Evolutionary conservation across 2,329 filamentous ascomycete genomes (phyloP).

Genomic region (Metarhizium anisopliae): DNA sequence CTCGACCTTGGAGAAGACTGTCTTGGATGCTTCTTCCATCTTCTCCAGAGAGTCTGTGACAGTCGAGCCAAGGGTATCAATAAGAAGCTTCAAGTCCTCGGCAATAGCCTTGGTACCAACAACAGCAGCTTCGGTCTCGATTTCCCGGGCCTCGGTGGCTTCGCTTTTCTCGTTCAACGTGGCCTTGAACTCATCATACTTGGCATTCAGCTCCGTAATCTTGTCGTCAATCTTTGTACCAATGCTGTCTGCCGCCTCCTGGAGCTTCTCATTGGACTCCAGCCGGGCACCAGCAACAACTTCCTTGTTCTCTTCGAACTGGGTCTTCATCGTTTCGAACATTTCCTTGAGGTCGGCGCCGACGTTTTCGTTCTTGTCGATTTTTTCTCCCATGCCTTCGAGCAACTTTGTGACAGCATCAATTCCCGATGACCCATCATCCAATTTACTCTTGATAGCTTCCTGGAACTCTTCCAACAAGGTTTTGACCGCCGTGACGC

Average conservation of each 20-base stretch:
- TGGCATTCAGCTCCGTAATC: slow-evolving; percentile 69
- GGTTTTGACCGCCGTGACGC: slow-evolving; percentile 68
- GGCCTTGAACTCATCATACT: slow-evolving; percentile 79
- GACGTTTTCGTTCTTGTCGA: slow-evolving; percentile 47
- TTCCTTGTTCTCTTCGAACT: slow-evolving; percentile 80
- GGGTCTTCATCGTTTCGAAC: slow-evolving; percentile 66
- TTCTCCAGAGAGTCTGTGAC: slow-evolving; percentile 79
- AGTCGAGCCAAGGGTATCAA: slow-evolving; percentile 74
- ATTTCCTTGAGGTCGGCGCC: slow-evolving; percentile 61
- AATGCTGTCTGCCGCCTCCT: slow-evolving; percentile 45
- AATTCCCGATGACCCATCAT: slow-evolving; percentile 63
- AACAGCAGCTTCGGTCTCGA: slow-evolving; percentile 64
- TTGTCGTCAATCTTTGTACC: slow-evolving; percentile 52
- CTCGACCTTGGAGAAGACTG: slow-evolving; percentile 75
- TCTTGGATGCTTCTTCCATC: slow-evolving; percentile 79
- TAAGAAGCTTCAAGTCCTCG: slow-evolving; percentile 78
- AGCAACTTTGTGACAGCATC: slow-evolving; percentile 65
- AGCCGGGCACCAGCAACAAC: slow-evolving; percentile 72
- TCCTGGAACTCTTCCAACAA: slow-evolving; percentile 72
- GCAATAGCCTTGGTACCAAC: slow-evolving; percentile 68
- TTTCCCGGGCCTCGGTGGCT: slow-evolving; percentile 63
- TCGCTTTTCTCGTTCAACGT: slow-evolving; percentile 65
- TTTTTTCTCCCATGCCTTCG: slow-evolving; percentile 55
- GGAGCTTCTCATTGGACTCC: slow-evolving; percentile 73
- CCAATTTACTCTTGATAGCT: slow-evolving; percentile 66